phyloP scores from a whole-genome alignment of 768 basidiomycete species.

The Vararia minispora region DNA sequence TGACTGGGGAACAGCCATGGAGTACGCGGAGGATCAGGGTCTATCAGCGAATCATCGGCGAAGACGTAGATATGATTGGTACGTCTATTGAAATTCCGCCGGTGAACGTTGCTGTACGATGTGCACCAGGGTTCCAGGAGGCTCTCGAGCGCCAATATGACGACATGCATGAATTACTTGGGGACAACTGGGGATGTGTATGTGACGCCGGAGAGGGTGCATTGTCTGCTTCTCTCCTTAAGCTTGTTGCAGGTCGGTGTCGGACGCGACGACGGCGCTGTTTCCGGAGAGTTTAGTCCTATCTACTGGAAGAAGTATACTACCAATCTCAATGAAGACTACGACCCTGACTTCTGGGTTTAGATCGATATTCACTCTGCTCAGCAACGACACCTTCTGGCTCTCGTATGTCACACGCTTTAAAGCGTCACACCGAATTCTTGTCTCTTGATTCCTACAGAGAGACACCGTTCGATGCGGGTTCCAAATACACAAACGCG shows the following conservation, averaged over 20 bases:
- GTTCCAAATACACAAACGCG: slow-evolving; percentile 37
- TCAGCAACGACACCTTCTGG: slow-evolving; percentile 38
- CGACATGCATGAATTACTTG: slow-evolving; percentile 42
- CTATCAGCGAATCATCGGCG: slow-evolving; percentile 29
- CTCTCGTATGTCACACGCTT: slow-evolving; percentile 30
- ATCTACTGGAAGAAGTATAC: slow-evolving; percentile 42
- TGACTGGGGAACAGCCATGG: slow-evolving; percentile 37
- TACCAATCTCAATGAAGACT: neutral
- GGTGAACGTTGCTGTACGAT: neutral
- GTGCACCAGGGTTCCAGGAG: slow-evolving; percentile 33
- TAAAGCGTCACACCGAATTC: neutral
- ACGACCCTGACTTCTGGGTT: no score
- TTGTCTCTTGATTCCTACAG: slow-evolving; percentile 16
- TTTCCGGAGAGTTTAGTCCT: slow-evolving; percentile 46
- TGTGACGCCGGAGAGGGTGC: slow-evolving; percentile 5
- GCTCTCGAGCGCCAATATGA: slow-evolving; percentile 41
- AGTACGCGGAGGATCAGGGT: slow-evolving; percentile 35
- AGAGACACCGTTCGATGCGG: slow-evolving; percentile 32
- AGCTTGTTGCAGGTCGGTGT: slow-evolving; percentile 34
- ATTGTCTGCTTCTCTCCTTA: no score
- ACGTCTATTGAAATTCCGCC: slow-evolving; percentile 6
- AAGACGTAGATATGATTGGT: slow-evolving; percentile 29
- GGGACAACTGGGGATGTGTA: slow-evolving; percentile 41
- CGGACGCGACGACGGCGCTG: slow-evolving; percentile 44
- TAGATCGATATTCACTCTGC: slow-evolving; percentile 23